Base-by-base conservation (phyloP, 345 rosid species). In the Boechera stricta region DNA sequence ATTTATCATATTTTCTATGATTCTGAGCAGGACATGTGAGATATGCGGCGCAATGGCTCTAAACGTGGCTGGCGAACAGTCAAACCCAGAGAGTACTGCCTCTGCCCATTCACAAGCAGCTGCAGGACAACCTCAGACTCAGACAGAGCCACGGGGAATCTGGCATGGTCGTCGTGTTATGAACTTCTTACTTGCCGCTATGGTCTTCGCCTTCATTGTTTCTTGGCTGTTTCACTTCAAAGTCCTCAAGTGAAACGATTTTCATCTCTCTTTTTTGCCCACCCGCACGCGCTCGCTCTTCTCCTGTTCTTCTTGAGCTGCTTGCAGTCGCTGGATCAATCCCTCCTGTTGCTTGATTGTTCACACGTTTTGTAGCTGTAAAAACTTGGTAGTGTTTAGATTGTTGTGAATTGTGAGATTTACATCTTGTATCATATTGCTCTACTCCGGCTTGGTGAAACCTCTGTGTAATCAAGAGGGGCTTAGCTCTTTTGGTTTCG, bases 171-270 rank as follows among this genome's bases (percentile, higher is more conserved):
- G 87, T 28, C 89, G 85, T 4, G 57, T 87, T 31, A 84, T 89
- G 88, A 89, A 89, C 62, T 84, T 85, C 74, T 76, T 86, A 70
- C 87, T 89, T 13, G 89, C 88, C 5, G 84, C 80, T 74, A 82
- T 87, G 88, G 82, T 87, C 44, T 80, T 89, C 0, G 89, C 93
- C 21, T 89, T 89, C 68, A 67, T 89, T 62, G 81, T 87, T 70
- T 89, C 93, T 6, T 87, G 93, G 93, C 86, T 89, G 24, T 89
- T 87, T 61, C 93, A 89, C 77, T 87, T 85, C 67, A 76, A 76
- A 55, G 66, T 80, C 48, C 67, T 80, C 35, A 74, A 74, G 79
- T 80, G 79, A 80, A 45, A 16, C 15, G 8, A 6, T 36, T 66
- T 21, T 33, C 64, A 41, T 66, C 51, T 77, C 72, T 36, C 35